Conservation (phyloP, 139 green algal genomes). For the Haematococcus lacustris region DNA sequence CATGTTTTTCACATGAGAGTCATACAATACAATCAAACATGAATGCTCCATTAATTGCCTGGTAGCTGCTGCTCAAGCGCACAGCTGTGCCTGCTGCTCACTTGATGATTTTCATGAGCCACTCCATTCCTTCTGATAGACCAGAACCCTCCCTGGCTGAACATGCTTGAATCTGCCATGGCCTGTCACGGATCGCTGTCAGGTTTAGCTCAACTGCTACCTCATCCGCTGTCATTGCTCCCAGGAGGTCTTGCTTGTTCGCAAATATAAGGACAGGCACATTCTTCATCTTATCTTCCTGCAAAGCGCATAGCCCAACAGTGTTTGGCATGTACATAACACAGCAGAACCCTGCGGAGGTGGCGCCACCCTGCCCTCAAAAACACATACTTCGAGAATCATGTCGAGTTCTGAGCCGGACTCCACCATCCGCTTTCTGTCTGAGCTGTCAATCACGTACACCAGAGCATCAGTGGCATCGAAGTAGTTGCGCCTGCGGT, state of each 20-base stretch:
- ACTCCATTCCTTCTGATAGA: slow-evolving; percentile 63
- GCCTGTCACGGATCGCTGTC: slow-evolving; percentile 51
- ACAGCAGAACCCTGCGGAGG: too few species aligned
- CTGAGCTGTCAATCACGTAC: slow-evolving; percentile 74
- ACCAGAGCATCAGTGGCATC: slow-evolving; percentile 70
- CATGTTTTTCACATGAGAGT: too few species aligned
- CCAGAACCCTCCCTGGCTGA: slow-evolving; percentile 55
- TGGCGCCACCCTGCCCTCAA: too few species aligned
- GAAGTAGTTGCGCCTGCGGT: slow-evolving; percentile 74
- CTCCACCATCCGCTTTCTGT: slow-evolving; percentile 66
- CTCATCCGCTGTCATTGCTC: slow-evolving; percentile 41
- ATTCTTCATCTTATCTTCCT: slow-evolving; percentile 68
- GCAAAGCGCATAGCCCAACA: too few species aligned
- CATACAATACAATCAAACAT: too few species aligned
- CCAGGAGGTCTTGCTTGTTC: slow-evolving; percentile 79
- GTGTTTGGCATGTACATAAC: too few species aligned
- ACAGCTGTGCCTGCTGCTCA: too few species aligned
- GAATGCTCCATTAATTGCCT: too few species aligned
- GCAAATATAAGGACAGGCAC: slow-evolving; percentile 71
- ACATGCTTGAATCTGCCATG: slow-evolving; percentile 73
- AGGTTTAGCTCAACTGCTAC: slow-evolving; percentile 58
- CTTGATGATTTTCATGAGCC: slow-evolving; percentile 64
- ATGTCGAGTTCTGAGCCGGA: slow-evolving; percentile 54
- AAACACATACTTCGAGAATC: slow-evolving; percentile 52
- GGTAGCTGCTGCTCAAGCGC: too few species aligned